phyloP scores from a whole-genome alignment of 768 basidiomycete genomes.

The Scleroderma citrinum region DNA sequence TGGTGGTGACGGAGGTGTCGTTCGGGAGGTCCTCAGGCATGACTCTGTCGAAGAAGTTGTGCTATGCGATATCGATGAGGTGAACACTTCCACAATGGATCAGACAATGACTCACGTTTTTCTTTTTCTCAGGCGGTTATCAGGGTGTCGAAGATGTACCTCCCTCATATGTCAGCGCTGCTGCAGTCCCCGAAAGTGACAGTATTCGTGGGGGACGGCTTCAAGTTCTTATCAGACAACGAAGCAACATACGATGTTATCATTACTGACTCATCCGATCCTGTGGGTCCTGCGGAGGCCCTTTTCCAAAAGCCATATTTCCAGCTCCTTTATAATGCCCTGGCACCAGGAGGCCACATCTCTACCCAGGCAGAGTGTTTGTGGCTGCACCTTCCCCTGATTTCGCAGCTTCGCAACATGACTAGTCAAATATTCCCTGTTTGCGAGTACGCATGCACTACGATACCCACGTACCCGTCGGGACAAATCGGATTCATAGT shows the following conservation, averaged over 20 bases:
- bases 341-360: slow-evolving; percentile 86
- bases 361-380: slow-evolving; percentile 94
- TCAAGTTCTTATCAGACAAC: slow-evolving; percentile 92
- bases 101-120: background rate
- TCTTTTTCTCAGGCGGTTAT: slow-evolving; percentile 71
- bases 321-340: slow-evolving; percentile 84
- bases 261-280: slow-evolving; percentile 98
- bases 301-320: slow-evolving; percentile 98
- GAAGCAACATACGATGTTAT: slow-evolving; percentile 90
- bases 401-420: slow-evolving; percentile 64
- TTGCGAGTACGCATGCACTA: slow-evolving; percentile 89
- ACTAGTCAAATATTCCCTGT: slow-evolving; percentile 72
- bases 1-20: slow-evolving; percentile 97
- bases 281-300: slow-evolving; percentile 89
- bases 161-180: slow-evolving; percentile 90
- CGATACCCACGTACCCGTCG: slow-evolving; percentile 97
- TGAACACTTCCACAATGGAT: background rate
- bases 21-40: slow-evolving; percentile 96
- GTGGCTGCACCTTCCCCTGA: slow-evolving; percentile 90
- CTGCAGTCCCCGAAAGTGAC: slow-evolving; percentile 75
- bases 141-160: slow-evolving; percentile 87
- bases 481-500: slow-evolving; percentile 96
- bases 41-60: slow-evolving; percentile 85
- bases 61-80: slow-evolving; percentile 58
- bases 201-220: slow-evolving; percentile 89